phyloP scores from a whole-genome alignment of 495 filamentous ascomycete species.

The Cercophora scortea region DNA sequence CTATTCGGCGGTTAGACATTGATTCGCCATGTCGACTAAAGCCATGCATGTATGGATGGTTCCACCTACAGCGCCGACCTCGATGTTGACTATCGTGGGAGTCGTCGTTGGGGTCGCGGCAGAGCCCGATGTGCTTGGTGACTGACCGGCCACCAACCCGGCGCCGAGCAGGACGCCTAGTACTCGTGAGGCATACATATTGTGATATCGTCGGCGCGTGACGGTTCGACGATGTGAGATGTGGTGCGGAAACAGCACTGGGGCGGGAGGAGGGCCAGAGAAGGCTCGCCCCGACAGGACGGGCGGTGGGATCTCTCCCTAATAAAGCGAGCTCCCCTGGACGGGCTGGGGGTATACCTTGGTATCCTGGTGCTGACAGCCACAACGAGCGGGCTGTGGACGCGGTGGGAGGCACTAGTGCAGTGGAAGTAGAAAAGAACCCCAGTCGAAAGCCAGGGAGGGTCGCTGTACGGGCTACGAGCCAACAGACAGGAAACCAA shows the following conservation, averaged over 20 bases:
- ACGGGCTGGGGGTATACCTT: too few relatives aligned
- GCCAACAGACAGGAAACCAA: too few relatives aligned
- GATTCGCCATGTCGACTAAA: neutral
- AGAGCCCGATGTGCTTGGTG: neutral
- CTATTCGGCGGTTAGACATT: conserved; percentile 3
- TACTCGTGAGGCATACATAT: conserved; percentile 3
- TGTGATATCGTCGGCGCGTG: neutral
- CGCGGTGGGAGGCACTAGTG: too few relatives aligned
- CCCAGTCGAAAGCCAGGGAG: too few relatives aligned
- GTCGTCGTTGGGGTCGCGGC: conserved; percentile 9
- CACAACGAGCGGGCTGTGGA: too few relatives aligned
- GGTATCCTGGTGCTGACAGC: too few relatives aligned
- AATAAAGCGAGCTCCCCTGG: neutral
- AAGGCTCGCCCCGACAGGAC: neutral
- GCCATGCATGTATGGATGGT: neutral
- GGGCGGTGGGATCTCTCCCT: neutral
- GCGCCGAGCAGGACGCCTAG: conserved; percentile 7
- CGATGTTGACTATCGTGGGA: neutral
- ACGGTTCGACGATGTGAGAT: neutral
- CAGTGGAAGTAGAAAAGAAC: too few relatives aligned
- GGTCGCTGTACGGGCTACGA: too few relatives aligned
- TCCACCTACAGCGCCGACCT: conserved; percentile 24
- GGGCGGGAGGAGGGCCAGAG: neutral
- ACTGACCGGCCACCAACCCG: neutral
- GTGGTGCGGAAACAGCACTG: neutral